These are phyloP conservation scores for Annulohypoxylon maeteangense DNA, from an alignment of 495 filamentous ascomycete genomes.

Conservation along the genomic window DNA sequence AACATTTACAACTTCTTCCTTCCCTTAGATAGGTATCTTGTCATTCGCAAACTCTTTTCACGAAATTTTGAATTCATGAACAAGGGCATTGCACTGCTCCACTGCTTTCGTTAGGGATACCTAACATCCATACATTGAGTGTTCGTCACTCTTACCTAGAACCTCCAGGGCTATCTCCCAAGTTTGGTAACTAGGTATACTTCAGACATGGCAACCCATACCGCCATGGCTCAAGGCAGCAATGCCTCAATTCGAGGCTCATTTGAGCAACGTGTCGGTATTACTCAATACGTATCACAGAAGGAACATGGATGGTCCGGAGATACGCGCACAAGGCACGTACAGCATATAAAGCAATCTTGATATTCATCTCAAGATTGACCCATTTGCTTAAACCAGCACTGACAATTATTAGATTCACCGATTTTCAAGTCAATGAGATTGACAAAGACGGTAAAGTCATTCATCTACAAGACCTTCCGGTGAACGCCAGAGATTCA, in stretches of 20 bases:
- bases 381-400: neutral
- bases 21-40: neutral
- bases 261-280: conserved; percentile 45
- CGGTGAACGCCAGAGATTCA: conserved; percentile 41
- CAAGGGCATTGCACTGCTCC: neutral
- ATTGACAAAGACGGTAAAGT: conserved; percentile 82
- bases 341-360: neutral
- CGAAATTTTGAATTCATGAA: neutral
- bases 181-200: neutral
- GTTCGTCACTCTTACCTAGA: neutral
- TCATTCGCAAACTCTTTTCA: neutral
- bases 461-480: conserved; percentile 71
- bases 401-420: conserved; percentile 70
- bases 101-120: neutral
- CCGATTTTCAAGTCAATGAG: conserved; percentile 96
- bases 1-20: neutral
- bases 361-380: neutral
- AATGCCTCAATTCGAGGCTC: conserved; percentile 45
- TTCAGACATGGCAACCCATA: conserved; percentile 46
- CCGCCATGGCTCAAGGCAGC: conserved; percentile 48
- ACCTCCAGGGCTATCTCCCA: neutral
- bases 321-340: conserved; percentile 44
- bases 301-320: conserved; percentile 44
- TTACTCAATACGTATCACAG: conserved; percentile 41
- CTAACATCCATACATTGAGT: neutral